These are phyloP conservation scores for Capronia coronata DNA, from an alignment of 2,329 filamentous ascomycete genomes.

Conservation along the genomic window DNA sequence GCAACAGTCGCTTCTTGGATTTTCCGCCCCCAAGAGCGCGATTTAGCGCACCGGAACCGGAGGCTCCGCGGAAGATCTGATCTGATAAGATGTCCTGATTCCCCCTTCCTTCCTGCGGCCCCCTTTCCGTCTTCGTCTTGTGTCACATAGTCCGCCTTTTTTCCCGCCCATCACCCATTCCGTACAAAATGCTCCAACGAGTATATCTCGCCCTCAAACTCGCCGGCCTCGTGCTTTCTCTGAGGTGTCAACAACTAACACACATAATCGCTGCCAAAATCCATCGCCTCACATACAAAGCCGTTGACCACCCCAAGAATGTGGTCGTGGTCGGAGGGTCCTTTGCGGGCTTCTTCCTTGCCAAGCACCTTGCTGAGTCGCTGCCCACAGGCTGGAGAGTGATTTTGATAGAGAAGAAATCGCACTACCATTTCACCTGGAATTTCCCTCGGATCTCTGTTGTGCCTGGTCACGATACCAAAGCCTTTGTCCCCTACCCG, in stretches of 20 bases:
- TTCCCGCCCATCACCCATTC: neutral
- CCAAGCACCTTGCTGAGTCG: slow-evolving; percentile 43
- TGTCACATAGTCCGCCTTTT: slow-evolving; percentile 1
- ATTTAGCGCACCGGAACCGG: neutral
- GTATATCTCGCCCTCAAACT: slow-evolving; percentile 9
- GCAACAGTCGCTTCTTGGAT: too few relatives aligned
- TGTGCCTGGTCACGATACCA: slow-evolving; percentile 50
- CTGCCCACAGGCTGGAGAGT: slow-evolving; percentile 49
- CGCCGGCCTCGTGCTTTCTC: slow-evolving; percentile 8
- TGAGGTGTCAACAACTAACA: slow-evolving; percentile 1
- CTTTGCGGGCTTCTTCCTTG: slow-evolving; percentile 50
- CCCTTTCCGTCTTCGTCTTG: neutral
- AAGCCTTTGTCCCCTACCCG: slow-evolving; percentile 56
- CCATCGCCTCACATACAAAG: slow-evolving; percentile 20
- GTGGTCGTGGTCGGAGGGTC: slow-evolving; percentile 46
- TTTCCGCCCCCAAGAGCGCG: too few relatives aligned
- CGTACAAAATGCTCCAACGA: slow-evolving; percentile 10
- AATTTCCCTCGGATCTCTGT: slow-evolving; percentile 55
- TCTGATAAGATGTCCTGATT: slow-evolving; percentile 20
- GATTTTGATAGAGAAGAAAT: slow-evolving; percentile 54
- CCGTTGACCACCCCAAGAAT: slow-evolving; percentile 19
- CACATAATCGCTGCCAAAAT: slow-evolving; percentile 8
- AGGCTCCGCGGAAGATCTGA: neutral
- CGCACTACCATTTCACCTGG: slow-evolving; percentile 57
- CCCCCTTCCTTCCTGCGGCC: too few relatives aligned